phyloP scores from a whole-genome alignment of 345 rosid species.

The Arabidopsis arenosa region DNA sequence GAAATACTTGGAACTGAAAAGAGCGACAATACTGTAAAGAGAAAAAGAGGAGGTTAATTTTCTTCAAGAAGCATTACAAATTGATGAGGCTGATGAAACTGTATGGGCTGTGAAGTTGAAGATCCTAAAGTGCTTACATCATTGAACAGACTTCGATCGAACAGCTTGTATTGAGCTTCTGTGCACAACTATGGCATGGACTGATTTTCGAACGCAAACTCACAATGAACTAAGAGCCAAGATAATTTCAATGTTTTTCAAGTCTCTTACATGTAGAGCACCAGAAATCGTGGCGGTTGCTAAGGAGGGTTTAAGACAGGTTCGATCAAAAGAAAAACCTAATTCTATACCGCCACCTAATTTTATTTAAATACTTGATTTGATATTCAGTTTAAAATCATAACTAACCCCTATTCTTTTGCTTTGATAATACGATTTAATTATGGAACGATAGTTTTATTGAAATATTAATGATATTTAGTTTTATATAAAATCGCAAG shows the following conservation, averaged over 20 bases:
- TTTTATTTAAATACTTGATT: too few relatives aligned
- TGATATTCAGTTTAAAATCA: too few relatives aligned
- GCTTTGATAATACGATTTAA: too few relatives aligned
- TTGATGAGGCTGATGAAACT: conserved; percentile 97
- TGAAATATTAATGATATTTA: too few relatives aligned
- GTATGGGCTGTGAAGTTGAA: conserved; percentile 84
- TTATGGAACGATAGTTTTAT: too few relatives aligned
- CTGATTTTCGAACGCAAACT: conserved; percentile 83
- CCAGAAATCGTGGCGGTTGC: conserved; percentile 99
- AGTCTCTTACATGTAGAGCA: conserved; percentile 90
- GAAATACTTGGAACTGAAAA: too few relatives aligned
- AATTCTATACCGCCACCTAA: too few relatives aligned
- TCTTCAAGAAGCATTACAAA: conserved; percentile 98
- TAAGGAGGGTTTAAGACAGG: conserved; percentile 99
- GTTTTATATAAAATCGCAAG: too few relatives aligned
- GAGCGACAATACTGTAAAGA: too few relatives aligned
- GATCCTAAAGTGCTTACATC: conserved; percentile 86
- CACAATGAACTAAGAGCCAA: conserved; percentile 88
- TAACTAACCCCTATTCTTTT: too few relatives aligned
- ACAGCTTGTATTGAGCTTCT: conserved; percentile 97
- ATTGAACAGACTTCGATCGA: conserved; percentile 70
- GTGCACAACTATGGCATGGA: conserved; percentile 99
- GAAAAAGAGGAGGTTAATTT: conserved; percentile 56
- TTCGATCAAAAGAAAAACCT: conserved; percentile 21
- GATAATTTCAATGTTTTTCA: conserved; percentile 98